Evolutionary conservation across 2,329 filamentous ascomycete species (phyloP), one percentile per base, ranked within the genome.

Genomic region (Epichloe sp.): DNA sequence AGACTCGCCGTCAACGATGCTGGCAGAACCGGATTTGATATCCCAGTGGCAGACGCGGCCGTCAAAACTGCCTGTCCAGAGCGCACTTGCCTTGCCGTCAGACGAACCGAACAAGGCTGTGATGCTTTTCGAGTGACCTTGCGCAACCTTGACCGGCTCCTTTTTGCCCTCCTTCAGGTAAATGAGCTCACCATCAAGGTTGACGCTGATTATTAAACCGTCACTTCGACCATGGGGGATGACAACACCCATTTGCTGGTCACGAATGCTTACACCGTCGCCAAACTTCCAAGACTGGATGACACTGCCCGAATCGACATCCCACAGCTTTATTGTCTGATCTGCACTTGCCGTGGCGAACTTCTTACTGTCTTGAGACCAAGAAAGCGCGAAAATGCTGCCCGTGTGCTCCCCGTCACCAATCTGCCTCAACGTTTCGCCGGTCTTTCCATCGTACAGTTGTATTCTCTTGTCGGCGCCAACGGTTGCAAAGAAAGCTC

Each of bases 371-470:
- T 97, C 89, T 54, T 81, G 80, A 1, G 87, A 80, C 93, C 93
- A 98, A 17, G 87, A 88, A 5, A 97, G 82, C 21, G 85, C 84
- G 63, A 96, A 95, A 53, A 98, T 93, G 64, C 88, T 95, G 46
- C 93, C 93, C 5, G 83, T 91, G 66, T 98, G 93, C 57, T 82
- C 83, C n/a, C 81, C 83, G 57, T 91, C 84, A 10, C 85, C 86
- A 59, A 98, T 84, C 58, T 87, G 77, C 53, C 73, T 78, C 44
- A 82, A 86, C 1, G 85, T 77, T 63, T 95, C 89, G 34, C 93
- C 93, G 15, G 89, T 95, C 76, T 95, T 95, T 55, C 91, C 93
- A 65, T 98, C 89, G 65, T 96, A 98, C 10, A 98, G 73, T 75
- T 93, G 94, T 57, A 98, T 95, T 63, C 80, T 82, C 65, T 83